These are phyloP conservation scores for Aspergillus tanneri DNA, from an alignment of 2,329 filamentous ascomycete genomes.

Conservation along the genomic window DNA sequence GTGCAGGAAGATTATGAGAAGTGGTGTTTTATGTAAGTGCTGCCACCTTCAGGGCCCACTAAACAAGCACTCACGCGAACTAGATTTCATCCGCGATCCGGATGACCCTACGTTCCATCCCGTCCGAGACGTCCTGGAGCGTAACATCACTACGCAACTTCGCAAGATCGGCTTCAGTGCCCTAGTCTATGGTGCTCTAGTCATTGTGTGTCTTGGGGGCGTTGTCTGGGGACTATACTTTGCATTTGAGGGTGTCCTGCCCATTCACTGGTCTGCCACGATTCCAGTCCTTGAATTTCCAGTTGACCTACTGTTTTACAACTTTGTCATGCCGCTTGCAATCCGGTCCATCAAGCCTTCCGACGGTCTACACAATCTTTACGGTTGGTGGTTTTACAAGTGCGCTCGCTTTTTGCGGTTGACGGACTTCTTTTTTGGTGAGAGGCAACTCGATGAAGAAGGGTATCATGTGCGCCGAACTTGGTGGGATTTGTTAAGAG, in stretches of 20 bases:
- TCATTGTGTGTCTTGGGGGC: constrained; percentile 88
- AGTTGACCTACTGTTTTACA: constrained; percentile 91
- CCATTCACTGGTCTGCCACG: constrained; percentile 89
- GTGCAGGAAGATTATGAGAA: constrained; percentile 97
- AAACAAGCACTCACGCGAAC: constrained; percentile 4
- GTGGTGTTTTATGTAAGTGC: constrained; percentile 80
- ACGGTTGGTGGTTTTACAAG: constrained; percentile 92
- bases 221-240: constrained; percentile 88
- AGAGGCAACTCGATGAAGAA: constrained; percentile 78
- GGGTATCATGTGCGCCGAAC: constrained; percentile 62
- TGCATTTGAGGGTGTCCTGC: constrained; percentile 69
- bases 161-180: constrained; percentile 96
- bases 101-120: constrained; percentile 98
- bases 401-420: constrained; percentile 78
- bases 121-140: constrained; percentile 91
- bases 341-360: constrained; percentile 82
- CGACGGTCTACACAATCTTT: constrained; percentile 79
- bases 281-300: constrained; percentile 93
- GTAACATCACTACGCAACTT: constrained; percentile 86
- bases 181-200: constrained; percentile 88
- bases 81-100: constrained; percentile 94
- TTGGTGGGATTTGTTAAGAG: constrained; percentile 50
- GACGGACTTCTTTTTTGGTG: constrained; percentile 90
- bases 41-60: constrained; percentile 8
- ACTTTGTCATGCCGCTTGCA: constrained; percentile 87